Base-by-base conservation (phyloP, 2,329 filamentous ascomycete genomes). In the Pestalotiopsis sp. region DNA sequence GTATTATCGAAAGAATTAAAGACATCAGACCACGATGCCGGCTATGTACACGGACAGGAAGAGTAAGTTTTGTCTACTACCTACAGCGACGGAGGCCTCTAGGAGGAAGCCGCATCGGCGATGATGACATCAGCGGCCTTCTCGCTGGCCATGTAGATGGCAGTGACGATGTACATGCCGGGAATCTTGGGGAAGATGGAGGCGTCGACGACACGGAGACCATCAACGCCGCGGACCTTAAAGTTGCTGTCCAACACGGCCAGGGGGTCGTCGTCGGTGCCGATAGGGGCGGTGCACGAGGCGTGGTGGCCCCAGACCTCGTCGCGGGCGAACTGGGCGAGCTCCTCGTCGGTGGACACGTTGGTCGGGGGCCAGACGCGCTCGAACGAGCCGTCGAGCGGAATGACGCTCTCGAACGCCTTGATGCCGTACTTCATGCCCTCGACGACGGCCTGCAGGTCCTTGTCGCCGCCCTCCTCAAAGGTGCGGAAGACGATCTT, bases 181-280 rank as follows among this genome's bases (percentile, higher is more conserved):
- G 79, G 77, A 57, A 79, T 86, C 64, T 80, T 80, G 2, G 86
- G 85, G 70, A 87, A 91, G 0, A 86, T 82, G 27, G 83, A 86
- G 0, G 88, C 89, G 78, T 91, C 89, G 0, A 91, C 89, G 2
- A 91, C 89, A 36, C 89, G 80, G 64, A 92, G 75, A 0, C 85
- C 84, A 0, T 81, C 76, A 0, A 88, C 84, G 0, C 87, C 87
- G 9, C 85, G 80, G 0, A 92, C 89, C 13, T 83, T 80, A 75
- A 91, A 90, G 64, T 86, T 81, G 0, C 80, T 82, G 75, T 91
- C 87, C 62, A 91, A 75, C 4, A 90, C 87, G 1, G 87, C 88
- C 73, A 83, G 84, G 2, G 81, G 77, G 72, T 91, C 87, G 12
- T 79, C 80, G 31, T 86, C 85, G 0, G 81, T 79, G 2, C 88